Base-by-base conservation (phyloP, 2,329 filamentous ascomycete genomes). In the Trichoderma arundinaceum region DNA sequence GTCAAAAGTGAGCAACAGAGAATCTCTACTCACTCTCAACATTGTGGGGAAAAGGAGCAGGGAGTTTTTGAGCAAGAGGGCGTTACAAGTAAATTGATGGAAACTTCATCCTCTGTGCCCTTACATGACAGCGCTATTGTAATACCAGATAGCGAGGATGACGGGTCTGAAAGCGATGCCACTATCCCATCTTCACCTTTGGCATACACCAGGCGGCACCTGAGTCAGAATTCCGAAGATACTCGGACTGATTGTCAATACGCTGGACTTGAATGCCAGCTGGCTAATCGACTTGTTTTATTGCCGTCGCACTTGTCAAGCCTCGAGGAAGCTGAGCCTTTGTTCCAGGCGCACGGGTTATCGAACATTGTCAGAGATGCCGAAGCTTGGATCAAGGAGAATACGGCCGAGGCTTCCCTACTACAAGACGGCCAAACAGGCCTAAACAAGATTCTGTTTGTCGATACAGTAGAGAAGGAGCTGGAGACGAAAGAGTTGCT, bases 261-360 rank as follows among this genome's bases (percentile, higher is more conserved):
- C 41, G 74, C 72, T 8, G 73, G 74, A 4, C 48, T 69, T 0
- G 63, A 72, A 8, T 86, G 84, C 66, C 71, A 73, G 1, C 70
- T 86, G 22, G 69, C 71, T 0, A 74, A 72, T 15, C 75, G 69
- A 41, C 71, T 73, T 0, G 69, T 86, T 38, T 67, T 86, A 1
- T 71, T 85, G 1, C 76, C 81, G 0, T 78, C 79, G 0, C 80
- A 77, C 57, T 77, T 84, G 15, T 71, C 79, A 12, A 65, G 71
- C 2, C 75, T 75, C 0, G 74, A 74, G 68, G 71, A 82, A 6
- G 76, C 76, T 0, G 75, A 79, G 1, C 71, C 75, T 22, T 71
- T 85, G 0, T 72, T 85, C 1, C 66, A 68, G 1, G 71, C 70
- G 0, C 84, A 86, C 48, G 82, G 82, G 1, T 72, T 84, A 43